These are phyloP conservation scores for Mentha longifolia DNA, from an alignment of 257 asterid species.

Conservation along the genomic window DNA sequence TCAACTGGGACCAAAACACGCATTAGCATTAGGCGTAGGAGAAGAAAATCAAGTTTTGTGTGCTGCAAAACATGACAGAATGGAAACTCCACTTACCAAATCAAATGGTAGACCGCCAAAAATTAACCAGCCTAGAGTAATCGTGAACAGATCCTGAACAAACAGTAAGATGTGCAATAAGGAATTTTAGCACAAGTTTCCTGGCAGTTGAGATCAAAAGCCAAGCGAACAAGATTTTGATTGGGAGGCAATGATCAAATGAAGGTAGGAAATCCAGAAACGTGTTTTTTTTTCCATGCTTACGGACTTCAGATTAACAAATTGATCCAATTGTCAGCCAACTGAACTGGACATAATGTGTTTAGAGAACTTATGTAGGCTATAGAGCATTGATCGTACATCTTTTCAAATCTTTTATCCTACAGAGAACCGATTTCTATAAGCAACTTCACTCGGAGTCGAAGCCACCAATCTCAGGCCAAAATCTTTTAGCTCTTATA, in stretches of 20 bases:
- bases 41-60: not conserved
- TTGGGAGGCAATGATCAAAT: not conserved
- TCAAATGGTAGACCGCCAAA: slow-evolving; percentile 99
- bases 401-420: not conserved
- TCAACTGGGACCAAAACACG: slow-evolving; percentile 60
- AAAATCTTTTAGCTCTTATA: not conserved
- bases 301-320: not conserved
- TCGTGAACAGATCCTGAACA: slow-evolving; percentile 85
- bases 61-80: slow-evolving; percentile 8
- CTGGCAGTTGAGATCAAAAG: not conserved
- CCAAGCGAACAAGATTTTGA: not conserved
- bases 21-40: not conserved
- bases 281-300: not conserved
- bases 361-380: not conserved
- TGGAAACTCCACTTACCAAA: slow-evolving; percentile 55
- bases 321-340: not conserved
- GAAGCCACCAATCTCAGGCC: not conserved
- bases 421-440: not conserved
- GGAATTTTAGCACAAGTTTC: not conserved
- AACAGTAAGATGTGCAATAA: slow-evolving; percentile 22
- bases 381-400: slow-evolving; percentile 5
- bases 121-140: slow-evolving; percentile 83
- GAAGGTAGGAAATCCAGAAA: not conserved
- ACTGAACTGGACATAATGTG: not conserved
- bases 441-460: not conserved